phyloP scores from a whole-genome alignment of 2,329 filamentous ascomycete genomes.

The Bipolaris oryzae region DNA sequence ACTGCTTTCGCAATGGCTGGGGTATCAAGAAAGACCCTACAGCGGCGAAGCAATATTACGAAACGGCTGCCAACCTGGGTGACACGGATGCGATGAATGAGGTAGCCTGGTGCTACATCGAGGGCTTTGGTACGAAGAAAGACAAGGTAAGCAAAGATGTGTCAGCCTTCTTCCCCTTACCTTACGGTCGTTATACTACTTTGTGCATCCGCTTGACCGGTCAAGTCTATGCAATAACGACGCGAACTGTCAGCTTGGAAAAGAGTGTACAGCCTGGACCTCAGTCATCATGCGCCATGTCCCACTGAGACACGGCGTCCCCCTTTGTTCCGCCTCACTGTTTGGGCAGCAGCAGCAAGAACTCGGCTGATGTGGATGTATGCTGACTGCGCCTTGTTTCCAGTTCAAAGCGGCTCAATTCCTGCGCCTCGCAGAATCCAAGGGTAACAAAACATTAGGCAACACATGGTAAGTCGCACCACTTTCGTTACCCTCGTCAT shows the following conservation, averaged over 20 bases:
- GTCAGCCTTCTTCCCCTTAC: conserved; percentile 3
- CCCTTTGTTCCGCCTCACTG: conserved; percentile 44
- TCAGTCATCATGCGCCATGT: conserved; percentile 33
- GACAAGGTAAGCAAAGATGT: conserved; percentile 79
- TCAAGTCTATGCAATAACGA: conserved; percentile 26
- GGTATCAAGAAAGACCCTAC: conserved; percentile 84
- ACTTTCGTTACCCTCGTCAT: conserved; percentile 15
- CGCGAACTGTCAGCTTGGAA: conserved; percentile 35
- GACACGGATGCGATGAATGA: conserved; percentile 99
- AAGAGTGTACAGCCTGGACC: conserved; percentile 17
- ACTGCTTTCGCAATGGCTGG: conserved; percentile 94
- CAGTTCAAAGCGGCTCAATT: conserved; percentile 85
- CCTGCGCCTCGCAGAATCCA: conserved; percentile 87
- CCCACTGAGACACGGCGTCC: conserved; percentile 32
- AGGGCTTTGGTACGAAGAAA: conserved; percentile 97
- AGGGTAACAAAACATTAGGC: conserved; percentile 86
- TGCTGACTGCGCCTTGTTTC: conserved; percentile 48
- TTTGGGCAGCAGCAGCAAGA: conserved; percentile 49
- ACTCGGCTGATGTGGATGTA: conserved; percentile 34
- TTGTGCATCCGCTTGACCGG: conserved; percentile 32
- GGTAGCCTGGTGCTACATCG: conserved; percentile 90
- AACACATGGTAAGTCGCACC: conserved; percentile 78
- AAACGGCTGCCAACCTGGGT: conserved; percentile 94
- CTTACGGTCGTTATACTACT: conserved; percentile 12
- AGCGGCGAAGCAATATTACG: conserved; percentile 90